Evolutionary conservation across 371 early-diverging fungal genomes (phyloP), one percentile per base, ranked within the genome.

Genomic region (Mortierella sp.): DNA sequence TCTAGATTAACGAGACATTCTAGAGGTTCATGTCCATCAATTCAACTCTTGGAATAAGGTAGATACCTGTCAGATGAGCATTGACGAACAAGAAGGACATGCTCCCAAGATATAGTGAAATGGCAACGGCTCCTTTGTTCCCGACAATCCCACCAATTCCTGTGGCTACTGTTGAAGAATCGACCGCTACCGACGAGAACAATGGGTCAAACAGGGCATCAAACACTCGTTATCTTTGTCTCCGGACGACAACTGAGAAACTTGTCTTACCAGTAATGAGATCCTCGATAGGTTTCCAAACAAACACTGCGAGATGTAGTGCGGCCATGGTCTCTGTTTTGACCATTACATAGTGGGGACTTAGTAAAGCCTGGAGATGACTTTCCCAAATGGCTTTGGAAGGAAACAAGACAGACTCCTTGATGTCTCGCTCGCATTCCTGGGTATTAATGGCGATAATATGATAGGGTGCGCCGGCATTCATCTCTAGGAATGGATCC

Each of bases 121-220:
- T 73, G 1, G 90, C 92, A 17, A 94, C 91, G 17, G 88, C 92
- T 0, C 95, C 95, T 66, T 94, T 94, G 70, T 93, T 94, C 5
- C 94, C 94, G 14, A 87, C 67, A 63, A 90, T 81, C 1, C 89
- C 91, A 2, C 82, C 85, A 1, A 90, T 73, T 7, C 89, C 90
- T 3, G 90, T 90, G 13, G 85, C 80, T 0, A 88, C 79, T 19
- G 61, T 63, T 10, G 69, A 68, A 5, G 76, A 76, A 40, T 76
- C 76, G 8, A 76, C 76, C 29, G 76, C 76, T 76, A 57, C 14
- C 28, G 31, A 17, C 21, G 25, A 34, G 22, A 60, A 58, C 10
- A 34, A n/a, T n/a, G n/a, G n/a, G n/a, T n/a, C n/a, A n/a, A n/a
- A n/a, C n/a, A n/a, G 14, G 39, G 21, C 2, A 5, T 2, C 10